phyloP scores from a whole-genome alignment of 805 yeast species.

The Lipomyces yamadae region DNA sequence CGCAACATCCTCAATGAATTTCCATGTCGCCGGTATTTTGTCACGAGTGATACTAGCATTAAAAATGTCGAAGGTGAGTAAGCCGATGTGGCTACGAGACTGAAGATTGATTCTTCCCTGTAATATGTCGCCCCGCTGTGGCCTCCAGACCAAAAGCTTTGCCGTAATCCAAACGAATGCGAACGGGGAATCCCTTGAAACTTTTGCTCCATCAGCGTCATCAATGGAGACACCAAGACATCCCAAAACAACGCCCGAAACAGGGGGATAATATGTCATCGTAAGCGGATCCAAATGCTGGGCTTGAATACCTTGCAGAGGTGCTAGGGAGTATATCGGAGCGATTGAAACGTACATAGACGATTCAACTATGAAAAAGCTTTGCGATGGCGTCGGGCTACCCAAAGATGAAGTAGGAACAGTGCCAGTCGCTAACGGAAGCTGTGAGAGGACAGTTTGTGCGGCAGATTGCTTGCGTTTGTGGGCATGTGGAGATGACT shows the following conservation, averaged over 20 bases:
- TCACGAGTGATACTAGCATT: conserved; percentile 88
- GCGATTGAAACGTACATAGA: conserved; percentile 84
- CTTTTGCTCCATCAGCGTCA: conserved; percentile 58
- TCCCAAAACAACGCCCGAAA: conserved; percentile 82
- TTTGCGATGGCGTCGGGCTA: conserved; percentile 51
- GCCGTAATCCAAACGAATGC: conserved; percentile 85
- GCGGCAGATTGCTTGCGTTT: conserved; percentile 22
- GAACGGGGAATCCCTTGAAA: conserved; percentile 83
- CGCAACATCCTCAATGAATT: conserved; percentile 76
- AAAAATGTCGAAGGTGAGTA: conserved; percentile 88
- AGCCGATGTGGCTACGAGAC: conserved; percentile 92
- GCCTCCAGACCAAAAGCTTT: conserved; percentile 86
- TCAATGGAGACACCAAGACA: conserved; percentile 67
- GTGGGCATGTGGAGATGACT: background rate
- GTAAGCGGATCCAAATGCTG: conserved; percentile 91
- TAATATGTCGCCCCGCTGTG: conserved; percentile 80
- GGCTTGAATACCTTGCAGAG: conserved; percentile 76
- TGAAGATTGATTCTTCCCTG: conserved; percentile 92
- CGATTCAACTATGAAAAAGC: conserved; percentile 67
- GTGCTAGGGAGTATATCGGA: conserved; percentile 71
- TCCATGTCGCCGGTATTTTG: conserved; percentile 86
- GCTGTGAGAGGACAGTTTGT: conserved; percentile 24
- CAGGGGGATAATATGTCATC: conserved; percentile 75
- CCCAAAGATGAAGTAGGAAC: conserved; percentile 22
- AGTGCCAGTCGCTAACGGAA: conserved; percentile 16